Percentiles rank a stretch among this genome's conserved stretches.
phyloP scores from a whole-genome alignment of 2,329 filamentous ascomycete genomes.

The Albifimbria verrucaria region DNA sequence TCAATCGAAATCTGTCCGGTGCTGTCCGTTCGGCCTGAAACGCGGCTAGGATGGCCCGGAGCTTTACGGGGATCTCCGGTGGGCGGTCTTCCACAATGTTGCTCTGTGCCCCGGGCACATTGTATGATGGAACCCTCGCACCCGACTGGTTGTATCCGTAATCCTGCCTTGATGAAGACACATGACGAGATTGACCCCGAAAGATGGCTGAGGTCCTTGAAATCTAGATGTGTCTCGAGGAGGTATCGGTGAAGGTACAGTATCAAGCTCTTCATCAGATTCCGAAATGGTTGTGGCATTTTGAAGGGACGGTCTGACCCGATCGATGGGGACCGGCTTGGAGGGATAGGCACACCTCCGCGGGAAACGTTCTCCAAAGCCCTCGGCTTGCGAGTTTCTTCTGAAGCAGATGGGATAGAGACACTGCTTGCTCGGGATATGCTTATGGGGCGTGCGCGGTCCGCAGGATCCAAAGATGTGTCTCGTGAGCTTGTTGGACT shows the following conservation, averaged over 20 bases:
- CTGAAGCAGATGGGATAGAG: slow-evolving; percentile 30
- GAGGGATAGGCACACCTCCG: slow-evolving; percentile 15
- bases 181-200: background rate
- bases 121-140: background rate
- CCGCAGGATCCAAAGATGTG: slow-evolving; percentile 42
- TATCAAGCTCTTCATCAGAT: slow-evolving; percentile 33
- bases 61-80: slow-evolving; percentile 30
- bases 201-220: background rate
- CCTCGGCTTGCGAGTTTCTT: slow-evolving; percentile 33
- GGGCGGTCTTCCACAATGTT: background rate
- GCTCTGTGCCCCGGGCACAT: background rate
- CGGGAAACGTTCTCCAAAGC: slow-evolving; percentile 17
- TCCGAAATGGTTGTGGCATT: slow-evolving; percentile 39
- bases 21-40: slow-evolving; percentile 23
- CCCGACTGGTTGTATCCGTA: background rate
- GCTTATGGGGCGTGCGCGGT: slow-evolving; percentile 38
- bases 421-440: slow-evolving; percentile 37
- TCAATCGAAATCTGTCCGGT: slow-evolving; percentile 39
- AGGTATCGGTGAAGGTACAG: slow-evolving; percentile 9
- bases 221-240: slow-evolving; percentile 5
- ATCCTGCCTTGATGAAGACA: background rate
- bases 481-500: slow-evolving; percentile 48
- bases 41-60: slow-evolving; percentile 18
- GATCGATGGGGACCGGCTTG: slow-evolving; percentile 29
- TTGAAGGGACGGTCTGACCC: slow-evolving; percentile 22